Evolutionary conservation across 176 grass and related monocot species (phyloP).

Genomic region (Tuctoria greenei): DNA sequence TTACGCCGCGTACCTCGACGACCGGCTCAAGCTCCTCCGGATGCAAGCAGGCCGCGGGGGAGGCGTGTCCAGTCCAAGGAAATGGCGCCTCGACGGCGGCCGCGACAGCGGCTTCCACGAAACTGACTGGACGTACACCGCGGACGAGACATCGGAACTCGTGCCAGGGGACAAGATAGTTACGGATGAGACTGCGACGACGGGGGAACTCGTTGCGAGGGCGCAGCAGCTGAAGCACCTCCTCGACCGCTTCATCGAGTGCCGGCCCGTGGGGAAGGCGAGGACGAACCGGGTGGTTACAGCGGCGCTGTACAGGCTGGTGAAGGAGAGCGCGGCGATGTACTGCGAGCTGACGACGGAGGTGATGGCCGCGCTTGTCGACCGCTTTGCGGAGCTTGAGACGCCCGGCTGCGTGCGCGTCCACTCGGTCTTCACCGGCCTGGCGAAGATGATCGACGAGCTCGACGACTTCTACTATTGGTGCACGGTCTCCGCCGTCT

Average conservation of each 20-base stretch:
- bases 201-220: constrained; percentile 34
- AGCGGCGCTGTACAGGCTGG: constrained; percentile 44
- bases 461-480: constrained; percentile 63
- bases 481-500: constrained; percentile 49
- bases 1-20: constrained; percentile 67
- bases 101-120: background rate
- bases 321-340: constrained; percentile 71
- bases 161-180: constrained; percentile 13
- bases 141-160: constrained; percentile 2
- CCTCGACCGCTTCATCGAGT: constrained; percentile 54
- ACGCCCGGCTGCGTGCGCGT: constrained; percentile 46
- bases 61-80: background rate
- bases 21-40: constrained; percentile 57
- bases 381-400: constrained; percentile 59
- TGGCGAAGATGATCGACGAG: constrained; percentile 61
- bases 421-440: constrained; percentile 47
- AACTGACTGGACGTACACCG: background rate
- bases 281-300: constrained; percentile 49
- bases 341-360: constrained; percentile 59
- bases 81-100: background rate
- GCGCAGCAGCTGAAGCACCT: constrained; percentile 57
- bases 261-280: constrained; percentile 64
- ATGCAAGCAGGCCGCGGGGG: constrained; percentile 42
- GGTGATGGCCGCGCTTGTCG: constrained; percentile 56
- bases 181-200: constrained; percentile 30